Percentiles rank a stretch among this genome's conserved stretches.
phyloP scores from a whole-genome alignment of 2,329 filamentous ascomycete genomes.

The Balansia obtecta region DNA sequence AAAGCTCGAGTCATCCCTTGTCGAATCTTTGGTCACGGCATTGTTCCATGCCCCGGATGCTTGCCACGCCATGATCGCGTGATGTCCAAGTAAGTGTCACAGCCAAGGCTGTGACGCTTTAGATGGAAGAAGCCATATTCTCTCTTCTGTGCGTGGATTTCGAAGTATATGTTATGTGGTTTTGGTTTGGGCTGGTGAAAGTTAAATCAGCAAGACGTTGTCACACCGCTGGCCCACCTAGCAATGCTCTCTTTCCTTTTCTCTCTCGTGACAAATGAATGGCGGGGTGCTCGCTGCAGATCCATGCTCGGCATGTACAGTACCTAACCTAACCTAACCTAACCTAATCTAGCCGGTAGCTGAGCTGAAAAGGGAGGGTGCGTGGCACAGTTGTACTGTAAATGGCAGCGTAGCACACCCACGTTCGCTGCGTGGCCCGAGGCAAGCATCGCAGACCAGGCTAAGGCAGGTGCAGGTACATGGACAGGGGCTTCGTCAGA shows the following conservation, averaged over 20 bases:
- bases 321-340: too few relatives aligned
- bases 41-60: constrained; percentile 35
- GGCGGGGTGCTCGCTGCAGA: not conserved
- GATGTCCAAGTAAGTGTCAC: constrained; percentile 28
- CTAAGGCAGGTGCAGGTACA: not conserved
- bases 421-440: not conserved
- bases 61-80: constrained; percentile 40
- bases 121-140: constrained; percentile 34
- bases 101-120: constrained; percentile 40
- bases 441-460: not conserved
- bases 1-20: constrained; percentile 36
- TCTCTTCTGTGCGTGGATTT: not conserved
- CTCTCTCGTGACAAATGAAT: not conserved
- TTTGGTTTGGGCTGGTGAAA: not conserved
- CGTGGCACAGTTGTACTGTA: not conserved
- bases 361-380: not conserved
- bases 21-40: constrained; percentile 26
- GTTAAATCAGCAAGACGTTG: not conserved
- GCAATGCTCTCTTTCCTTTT: not conserved
- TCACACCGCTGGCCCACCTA: not conserved
- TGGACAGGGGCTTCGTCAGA: too few relatives aligned
- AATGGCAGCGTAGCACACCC: not conserved
- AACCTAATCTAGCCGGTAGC: not conserved
- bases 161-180: not conserved
- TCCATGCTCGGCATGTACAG: too few relatives aligned